Conservation (phyloP, 2,329 filamentous ascomycete species). For the Colletotrichum acutatum region DNA sequence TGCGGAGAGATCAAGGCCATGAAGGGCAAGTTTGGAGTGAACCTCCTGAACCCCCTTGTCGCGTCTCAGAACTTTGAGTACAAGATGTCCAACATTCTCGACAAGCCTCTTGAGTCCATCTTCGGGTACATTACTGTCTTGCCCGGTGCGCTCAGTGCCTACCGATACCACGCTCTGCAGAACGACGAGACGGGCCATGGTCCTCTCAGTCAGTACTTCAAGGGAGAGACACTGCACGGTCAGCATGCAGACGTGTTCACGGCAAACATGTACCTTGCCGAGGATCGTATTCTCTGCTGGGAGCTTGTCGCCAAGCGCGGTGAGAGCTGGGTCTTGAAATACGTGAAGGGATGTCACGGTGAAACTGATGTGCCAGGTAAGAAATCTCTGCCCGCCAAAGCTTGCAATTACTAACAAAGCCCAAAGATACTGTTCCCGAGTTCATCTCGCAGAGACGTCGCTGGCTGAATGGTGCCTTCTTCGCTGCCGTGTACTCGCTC, state of each 20-base stretch:
- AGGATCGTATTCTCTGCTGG: conserved; percentile 92
- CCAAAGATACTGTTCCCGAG: conserved; percentile 85
- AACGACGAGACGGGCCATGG: conserved; percentile 97
- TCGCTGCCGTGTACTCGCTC: conserved; percentile 96
- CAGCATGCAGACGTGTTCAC: conserved; percentile 98
- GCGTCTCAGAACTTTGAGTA: conserved; percentile 99
- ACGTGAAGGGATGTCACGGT: conserved; percentile 94
- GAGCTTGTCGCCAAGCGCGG: conserved; percentile 95
- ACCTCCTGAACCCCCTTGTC: conserved; percentile 91
- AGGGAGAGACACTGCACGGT: conserved; percentile 96
- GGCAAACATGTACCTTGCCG: conserved; percentile 93
- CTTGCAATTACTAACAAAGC: conserved; percentile 34
- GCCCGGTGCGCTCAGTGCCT: conserved; percentile 93
- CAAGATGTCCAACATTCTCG: conserved; percentile 99
- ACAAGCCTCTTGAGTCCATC: conserved; percentile 96
- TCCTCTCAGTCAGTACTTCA: conserved; percentile 97
- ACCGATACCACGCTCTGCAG: conserved; percentile 94
- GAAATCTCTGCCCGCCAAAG: conserved; percentile 42
- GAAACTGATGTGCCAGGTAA: conserved; percentile 97
- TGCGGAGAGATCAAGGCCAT: conserved; percentile 98
- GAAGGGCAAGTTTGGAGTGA: conserved; percentile 85
- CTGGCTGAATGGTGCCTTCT: conserved; percentile 99
- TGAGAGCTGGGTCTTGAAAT: conserved; percentile 97
- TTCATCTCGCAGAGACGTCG: conserved; percentile 96
- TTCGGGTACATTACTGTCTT: conserved; percentile 99